Evolutionary conservation across 2,329 filamentous ascomycete species (phyloP), one percentile per base, ranked within the genome.

Genomic region (Colletotrichum sp.): DNA sequence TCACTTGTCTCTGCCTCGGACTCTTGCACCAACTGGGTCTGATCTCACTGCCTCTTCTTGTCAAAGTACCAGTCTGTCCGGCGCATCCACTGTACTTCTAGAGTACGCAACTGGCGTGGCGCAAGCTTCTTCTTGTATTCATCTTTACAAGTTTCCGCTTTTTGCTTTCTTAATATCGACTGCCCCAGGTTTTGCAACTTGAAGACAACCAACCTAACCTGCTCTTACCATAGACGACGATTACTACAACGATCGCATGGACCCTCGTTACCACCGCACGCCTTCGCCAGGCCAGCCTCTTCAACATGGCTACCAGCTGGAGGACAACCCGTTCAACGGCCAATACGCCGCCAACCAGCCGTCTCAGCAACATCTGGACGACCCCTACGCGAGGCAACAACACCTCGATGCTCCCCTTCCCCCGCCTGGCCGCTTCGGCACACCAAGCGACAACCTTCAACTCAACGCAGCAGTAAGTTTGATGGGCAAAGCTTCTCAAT

Each of bases 391-490:
- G 91, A 6, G 90, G 90, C 65, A 71, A 27, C 72, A 67, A 5
- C 71, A 74, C 36, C 74, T 76, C 27, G 74, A 74, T 63, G 36
- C 72, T 86, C 61, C 62, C 62, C 81, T 32, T 75, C 71, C 86
- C 15, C 71, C 39, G 39, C 49, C 76, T 8, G 84, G 84, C 66
- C 84, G 84, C 78, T 88, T 86, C 29, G 74, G 74, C 75, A 93
- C 92, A 25, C 92, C 93, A 1, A 93, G 92, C 81, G 96, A 99
- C 85, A 90, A 93, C 73, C 88, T 99, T 68, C 92, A 94, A 74
- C 90, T 96, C 78, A 96, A 98, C 84, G 95, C 95, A 66, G 96
- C 96, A 72, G 95, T 96, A 85, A 88, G 94, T 90, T 32, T 34
- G 13, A 12, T 11, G 32, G 6, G 4, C 15, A 62, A n/a, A 27